Percentiles rank a stretch among this genome's conserved stretches.
Evolutionary conservation across 2,329 filamentous ascomycete genomes (phyloP).

Genomic region (Epichloe sibirici): DNA sequence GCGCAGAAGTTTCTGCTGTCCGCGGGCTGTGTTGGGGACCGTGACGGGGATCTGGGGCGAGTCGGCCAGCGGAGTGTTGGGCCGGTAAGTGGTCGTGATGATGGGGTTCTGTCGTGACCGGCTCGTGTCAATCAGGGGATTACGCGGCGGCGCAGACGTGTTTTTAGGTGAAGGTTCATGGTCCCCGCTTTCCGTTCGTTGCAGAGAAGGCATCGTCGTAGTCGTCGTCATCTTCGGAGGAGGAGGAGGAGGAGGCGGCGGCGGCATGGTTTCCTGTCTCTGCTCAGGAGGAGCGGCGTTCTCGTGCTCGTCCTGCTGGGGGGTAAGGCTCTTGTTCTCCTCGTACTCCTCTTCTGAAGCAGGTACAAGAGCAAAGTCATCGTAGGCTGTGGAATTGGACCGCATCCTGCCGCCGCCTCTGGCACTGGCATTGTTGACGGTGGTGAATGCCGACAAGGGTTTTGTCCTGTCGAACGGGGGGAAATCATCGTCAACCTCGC

Average conservation of each 20-base stretch:
- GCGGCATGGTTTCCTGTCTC: slow-evolving; percentile 3
- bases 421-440: slow-evolving; percentile 70
- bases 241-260: neutral
- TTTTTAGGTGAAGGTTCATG: slow-evolving; percentile 11
- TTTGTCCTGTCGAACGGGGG: slow-evolving; percentile 67
- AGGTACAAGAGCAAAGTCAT: slow-evolving; percentile 70
- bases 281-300: slow-evolving; percentile 24
- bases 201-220: neutral
- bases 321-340: slow-evolving; percentile 60
- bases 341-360: slow-evolving; percentile 55
- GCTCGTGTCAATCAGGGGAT: slow-evolving; percentile 16
- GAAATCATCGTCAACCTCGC: slow-evolving; percentile 77
- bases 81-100: slow-evolving; percentile 46
- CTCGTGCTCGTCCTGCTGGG: slow-evolving; percentile 48
- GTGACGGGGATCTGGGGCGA: slow-evolving; percentile 36
- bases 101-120: slow-evolving; percentile 44
- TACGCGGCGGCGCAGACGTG: slow-evolving; percentile 18
- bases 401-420: slow-evolving; percentile 45
- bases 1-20: slow-evolving; percentile 57
- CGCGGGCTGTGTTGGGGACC: slow-evolving; percentile 35
- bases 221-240: neutral
- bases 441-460: slow-evolving; percentile 66
- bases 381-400: slow-evolving; percentile 64
- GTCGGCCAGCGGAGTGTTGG: slow-evolving; percentile 42
- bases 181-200: slow-evolving; percentile 3